Evolutionary conservation across 192 early-diverging fungal genomes (phyloP).

Genomic region (Dissophora globulifera): DNA sequence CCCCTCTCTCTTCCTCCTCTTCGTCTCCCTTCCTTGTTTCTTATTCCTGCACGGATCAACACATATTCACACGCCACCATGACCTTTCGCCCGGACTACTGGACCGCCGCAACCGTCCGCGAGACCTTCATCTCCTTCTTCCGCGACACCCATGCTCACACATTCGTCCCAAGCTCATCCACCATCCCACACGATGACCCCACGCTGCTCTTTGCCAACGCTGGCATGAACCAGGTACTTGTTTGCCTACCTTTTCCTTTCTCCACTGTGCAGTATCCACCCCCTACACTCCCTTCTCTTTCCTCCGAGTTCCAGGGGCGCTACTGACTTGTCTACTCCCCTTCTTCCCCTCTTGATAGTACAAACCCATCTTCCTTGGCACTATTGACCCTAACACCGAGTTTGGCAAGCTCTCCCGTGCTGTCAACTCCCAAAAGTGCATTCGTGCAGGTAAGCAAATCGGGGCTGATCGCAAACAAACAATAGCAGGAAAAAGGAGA

Average conservation of each 20-base stretch:
- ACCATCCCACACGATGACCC: constrained; percentile 97
- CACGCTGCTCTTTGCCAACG: constrained; percentile 95
- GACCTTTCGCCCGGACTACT: constrained; percentile 57
- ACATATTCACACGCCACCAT: too few species aligned
- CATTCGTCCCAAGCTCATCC: constrained; percentile 86
- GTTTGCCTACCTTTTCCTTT: too few species aligned
- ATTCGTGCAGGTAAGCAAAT: constrained; percentile 90
- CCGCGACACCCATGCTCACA: constrained; percentile 74
- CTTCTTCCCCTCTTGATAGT: constrained; percentile 60
- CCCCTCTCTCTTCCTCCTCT: not conserved
- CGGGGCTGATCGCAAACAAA: not conserved
- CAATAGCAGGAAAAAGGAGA: not conserved
- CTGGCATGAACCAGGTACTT: constrained; percentile 93
- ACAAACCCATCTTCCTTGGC: constrained; percentile 97
- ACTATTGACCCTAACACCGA: constrained; percentile 94
- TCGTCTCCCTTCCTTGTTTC: not conserved
- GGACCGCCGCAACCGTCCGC: constrained; percentile 86
- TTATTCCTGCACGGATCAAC: constrained; percentile 2
- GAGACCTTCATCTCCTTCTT: constrained; percentile 92
- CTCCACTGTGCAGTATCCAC: too few species aligned
- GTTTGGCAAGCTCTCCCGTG: constrained; percentile 89
- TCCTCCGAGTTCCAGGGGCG: too few species aligned
- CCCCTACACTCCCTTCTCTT: too few species aligned
- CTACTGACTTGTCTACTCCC: not conserved
- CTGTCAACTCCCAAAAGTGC: constrained; percentile 98